Conservation (phyloP, 2,329 filamentous ascomycete species). For the Paraphoma sp. region DNA sequence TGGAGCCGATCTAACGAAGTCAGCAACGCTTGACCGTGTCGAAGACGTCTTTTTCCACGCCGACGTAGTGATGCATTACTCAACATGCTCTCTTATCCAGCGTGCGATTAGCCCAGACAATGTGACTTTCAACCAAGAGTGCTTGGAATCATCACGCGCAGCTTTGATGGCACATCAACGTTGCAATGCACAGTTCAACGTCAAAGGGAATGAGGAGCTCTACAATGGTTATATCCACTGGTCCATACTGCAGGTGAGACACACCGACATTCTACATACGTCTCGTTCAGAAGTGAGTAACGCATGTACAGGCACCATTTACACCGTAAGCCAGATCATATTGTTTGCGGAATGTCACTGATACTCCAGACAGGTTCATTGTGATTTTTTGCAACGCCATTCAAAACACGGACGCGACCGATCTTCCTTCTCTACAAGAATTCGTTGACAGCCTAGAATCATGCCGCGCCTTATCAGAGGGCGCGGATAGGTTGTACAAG, state of each 20-base stretch:
- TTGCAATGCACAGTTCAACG: conserved; percentile 39
- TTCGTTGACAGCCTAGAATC: conserved; percentile 65
- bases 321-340: conserved; percentile 42
- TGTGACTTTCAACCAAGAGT: conserved; percentile 38
- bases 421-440: conserved; percentile 62
- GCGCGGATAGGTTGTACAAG: conserved; percentile 66
- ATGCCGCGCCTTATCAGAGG: conserved; percentile 61
- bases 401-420: conserved; percentile 59
- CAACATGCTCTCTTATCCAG: conserved; percentile 40
- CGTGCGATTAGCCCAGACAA: conserved; percentile 41
- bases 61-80: conserved; percentile 43
- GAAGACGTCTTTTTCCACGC: conserved; percentile 43
- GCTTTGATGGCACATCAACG: conserved; percentile 40
- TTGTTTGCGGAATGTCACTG: background rate
- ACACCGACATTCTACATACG: conserved; percentile 6
- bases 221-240: conserved; percentile 47
- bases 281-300: conserved; percentile 26
- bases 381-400: conserved; percentile 58
- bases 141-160: conserved; percentile 39
- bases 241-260: conserved; percentile 27
- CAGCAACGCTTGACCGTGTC: conserved; percentile 23
- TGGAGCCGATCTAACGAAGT: background rate
- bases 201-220: conserved; percentile 38
- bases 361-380: conserved; percentile 45
- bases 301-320: conserved; percentile 52